A percentile compares a stretch with the other conserved stretches of the same genome.
phyloP scores from a whole-genome alignment of 2,329 filamentous ascomycete genomes.

The Fusarium sp. region DNA sequence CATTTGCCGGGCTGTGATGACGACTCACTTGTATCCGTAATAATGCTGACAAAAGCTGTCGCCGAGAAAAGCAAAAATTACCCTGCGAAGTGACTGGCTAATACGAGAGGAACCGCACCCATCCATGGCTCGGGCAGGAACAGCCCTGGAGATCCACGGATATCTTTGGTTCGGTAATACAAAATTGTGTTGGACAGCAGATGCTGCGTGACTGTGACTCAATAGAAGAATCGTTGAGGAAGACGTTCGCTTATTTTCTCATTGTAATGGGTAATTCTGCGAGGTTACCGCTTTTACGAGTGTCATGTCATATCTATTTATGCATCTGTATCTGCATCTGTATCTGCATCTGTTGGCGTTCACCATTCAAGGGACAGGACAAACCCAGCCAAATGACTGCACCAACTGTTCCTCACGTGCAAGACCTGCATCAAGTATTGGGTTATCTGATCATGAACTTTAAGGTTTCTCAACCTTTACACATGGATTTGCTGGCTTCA shows the following conservation, averaged over 20 bases:
- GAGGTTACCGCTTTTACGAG: neutral
- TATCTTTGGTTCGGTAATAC: conserved; percentile 7
- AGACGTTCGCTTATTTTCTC: conserved; percentile 18
- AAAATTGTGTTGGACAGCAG: conserved; percentile 9
- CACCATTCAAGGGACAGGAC: conserved; percentile 12
- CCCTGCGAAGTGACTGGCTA: neutral
- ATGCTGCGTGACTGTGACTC: conserved; percentile 9
- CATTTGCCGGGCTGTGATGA: conserved; percentile 26
- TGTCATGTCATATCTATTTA: neutral
- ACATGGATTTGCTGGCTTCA: neutral
- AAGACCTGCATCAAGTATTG: neutral
- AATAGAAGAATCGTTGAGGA: conserved; percentile 9
- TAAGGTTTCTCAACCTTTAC: neutral
- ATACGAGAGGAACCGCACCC: conserved; percentile 27
- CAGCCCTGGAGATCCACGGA: neutral
- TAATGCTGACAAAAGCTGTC: conserved; percentile 23
- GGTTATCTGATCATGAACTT: neutral
- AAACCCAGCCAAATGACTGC: conserved; percentile 25
- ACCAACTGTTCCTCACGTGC: conserved; percentile 26
- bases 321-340: too few relatives aligned
- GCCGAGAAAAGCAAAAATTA: neutral
- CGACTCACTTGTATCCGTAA: conserved; percentile 16
- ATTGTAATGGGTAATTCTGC: conserved; percentile 4
- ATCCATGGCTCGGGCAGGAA: neutral
- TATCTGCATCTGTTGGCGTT: neutral